Base-by-base conservation (phyloP, 208 protist genomes). In the Trypanosoma platydactyli region DNA sequence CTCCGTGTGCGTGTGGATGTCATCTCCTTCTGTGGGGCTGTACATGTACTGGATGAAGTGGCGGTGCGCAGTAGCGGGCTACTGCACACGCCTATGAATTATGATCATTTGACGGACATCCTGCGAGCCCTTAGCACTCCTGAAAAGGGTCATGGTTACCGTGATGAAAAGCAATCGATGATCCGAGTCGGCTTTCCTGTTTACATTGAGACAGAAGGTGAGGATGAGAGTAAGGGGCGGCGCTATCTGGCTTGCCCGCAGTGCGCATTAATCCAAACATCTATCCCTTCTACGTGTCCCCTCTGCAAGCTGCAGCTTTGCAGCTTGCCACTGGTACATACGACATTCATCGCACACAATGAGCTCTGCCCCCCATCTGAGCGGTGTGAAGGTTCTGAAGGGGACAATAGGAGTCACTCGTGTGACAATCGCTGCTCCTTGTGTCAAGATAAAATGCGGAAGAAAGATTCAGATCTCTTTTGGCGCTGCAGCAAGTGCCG, bases 261-360 rank as follows among this genome's bases (percentile, higher is more conserved):
- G 72, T 94, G 89, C 61, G 77, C 83, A 22, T 69, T 92, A 0
- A 76, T 86, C 7, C 89, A 92, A 64, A 84, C 79, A 5, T 52
- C 77, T 22, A 71, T 92, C 25, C 89, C 89, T 3, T 83, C 83
- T 20, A 92, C 84, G 12, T 94, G 89, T 54, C 73, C 81, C 16
- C 76, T 91, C 62, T 94, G 89, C 55, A 74, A 77, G 18, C 72
- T 92, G 76, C 70, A 87, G 38, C 74, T 94, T 41, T 92, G 84
- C 75, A 89, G 77, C 49, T 77, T 80, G 30, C 77, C 81, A 25
- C 71, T 88, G 33, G 51, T 92, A 66, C 88, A 89, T 66, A 68
- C 63, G 29, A 84, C 73, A 5, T 89, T 88, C 56, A 80, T 89
- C 25, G 57, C 70, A 22, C 83, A 88, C 55, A 88, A 91, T 61